These are phyloP conservation scores for Lepraria neglecta DNA, from an alignment of 495 filamentous ascomycete genomes.

Conservation along the genomic window DNA sequence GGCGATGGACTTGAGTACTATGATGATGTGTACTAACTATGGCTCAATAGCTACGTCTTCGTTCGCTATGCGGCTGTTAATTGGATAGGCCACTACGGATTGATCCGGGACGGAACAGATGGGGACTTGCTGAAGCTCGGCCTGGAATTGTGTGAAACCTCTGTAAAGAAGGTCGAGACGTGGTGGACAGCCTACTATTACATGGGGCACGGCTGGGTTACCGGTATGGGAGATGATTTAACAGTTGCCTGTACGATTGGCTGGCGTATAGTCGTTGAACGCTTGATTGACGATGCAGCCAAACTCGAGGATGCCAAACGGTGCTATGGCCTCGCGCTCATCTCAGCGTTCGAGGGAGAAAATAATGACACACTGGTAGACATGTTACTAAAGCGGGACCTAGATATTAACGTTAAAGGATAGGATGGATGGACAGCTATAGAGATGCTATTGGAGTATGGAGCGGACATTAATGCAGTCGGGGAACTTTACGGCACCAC, in stretches of 20 bases:
- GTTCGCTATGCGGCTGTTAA: neutral
- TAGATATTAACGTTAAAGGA: too few relatives aligned
- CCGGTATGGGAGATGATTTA: neutral
- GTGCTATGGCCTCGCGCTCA: slow-evolving; percentile 1
- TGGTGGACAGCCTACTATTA: neutral
- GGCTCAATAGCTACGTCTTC: neutral
- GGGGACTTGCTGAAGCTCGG: neutral
- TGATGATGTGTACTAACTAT: neutral
- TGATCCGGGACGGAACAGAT: neutral
- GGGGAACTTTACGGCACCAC: too few relatives aligned
- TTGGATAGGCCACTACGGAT: neutral
- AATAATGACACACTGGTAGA: too few relatives aligned
- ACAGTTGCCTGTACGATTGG: neutral
- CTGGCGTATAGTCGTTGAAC: neutral
- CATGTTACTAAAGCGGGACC: too few relatives aligned
- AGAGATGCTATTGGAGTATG: too few relatives aligned
- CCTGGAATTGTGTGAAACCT: neutral
- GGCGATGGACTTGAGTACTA: neutral
- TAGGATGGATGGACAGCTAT: too few relatives aligned
- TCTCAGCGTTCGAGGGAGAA: too few relatives aligned
- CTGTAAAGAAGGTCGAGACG: neutral
- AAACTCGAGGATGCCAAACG: slow-evolving; percentile 11
- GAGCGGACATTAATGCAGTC: too few relatives aligned
- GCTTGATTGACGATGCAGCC: neutral
- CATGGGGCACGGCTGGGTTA: too few relatives aligned